Base-by-base conservation (phyloP, 306 rosid species). In the Inga leiocalycina region DNA sequence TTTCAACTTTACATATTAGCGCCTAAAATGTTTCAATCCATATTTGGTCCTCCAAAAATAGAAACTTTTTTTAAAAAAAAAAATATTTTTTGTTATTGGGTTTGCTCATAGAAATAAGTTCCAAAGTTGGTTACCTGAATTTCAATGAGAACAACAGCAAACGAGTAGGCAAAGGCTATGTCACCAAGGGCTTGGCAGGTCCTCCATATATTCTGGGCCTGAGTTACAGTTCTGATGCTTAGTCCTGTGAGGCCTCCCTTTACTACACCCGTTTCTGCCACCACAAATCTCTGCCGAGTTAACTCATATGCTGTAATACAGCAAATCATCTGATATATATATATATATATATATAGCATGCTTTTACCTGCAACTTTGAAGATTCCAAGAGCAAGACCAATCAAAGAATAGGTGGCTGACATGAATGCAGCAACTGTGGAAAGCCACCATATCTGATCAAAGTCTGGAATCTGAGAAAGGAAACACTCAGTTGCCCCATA, bases 371-470 rank as follows among this genome's bases (percentile, higher is more conserved):
- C 94, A 80, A 91, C 91, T 89, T 91, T 82, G 81, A 84, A 86
- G 65, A 89, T 79, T 46, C 92, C 94, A 76, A 91, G 94, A 39
- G 80, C 75, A 11, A 91, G 88, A 68, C 94, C 94, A 70, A 91
- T 87, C 4, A 77, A 10, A 41, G 94, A 87, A 62, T 91, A 91
- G 20, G 94, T 86, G 79, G 89, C 88, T 39, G 94, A 91, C 94
- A 91, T 91, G 52, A 87, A 20, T 59, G 94, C 90, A 76, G 94
- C 94, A 46, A 91, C 89, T 1, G 35, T 45, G 8, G 94, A 91
- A 41, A 91, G 94, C 94, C 94, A 91, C 94, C 94, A 89, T 48
- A 91, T 86, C 73, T 86, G 94, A 83, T 89, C 92, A 70, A 91
- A 87, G 74, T 91, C 77, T 13, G 92, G 94, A 75, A 91, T 91